Evolutionary conservation across 305 asterid species (phyloP).

Genomic region (Solanum hybrid): DNA sequence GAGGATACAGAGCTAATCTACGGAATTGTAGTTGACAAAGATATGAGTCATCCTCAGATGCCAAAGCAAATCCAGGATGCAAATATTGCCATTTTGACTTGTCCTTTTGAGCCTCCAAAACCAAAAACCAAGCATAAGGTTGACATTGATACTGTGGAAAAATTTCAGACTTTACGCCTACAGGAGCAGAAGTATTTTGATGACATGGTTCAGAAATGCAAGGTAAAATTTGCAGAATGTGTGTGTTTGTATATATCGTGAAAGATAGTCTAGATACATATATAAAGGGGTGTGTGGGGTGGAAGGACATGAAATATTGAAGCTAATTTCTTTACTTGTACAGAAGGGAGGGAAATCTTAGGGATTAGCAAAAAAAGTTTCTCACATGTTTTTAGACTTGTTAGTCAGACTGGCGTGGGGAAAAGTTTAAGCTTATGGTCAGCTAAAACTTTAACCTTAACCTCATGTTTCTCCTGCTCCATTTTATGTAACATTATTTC

Average conservation of each 20-base stretch:
- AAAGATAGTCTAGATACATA: neutral
- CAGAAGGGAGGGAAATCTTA: neutral
- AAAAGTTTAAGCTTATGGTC: neutral
- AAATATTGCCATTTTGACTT: constrained; percentile 68
- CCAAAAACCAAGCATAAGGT: constrained; percentile 75
- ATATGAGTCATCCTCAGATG: constrained; percentile 96
- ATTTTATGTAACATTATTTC: neutral
- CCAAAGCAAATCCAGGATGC: constrained; percentile 80
- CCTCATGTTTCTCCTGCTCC: neutral
- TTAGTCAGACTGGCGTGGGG: neutral
- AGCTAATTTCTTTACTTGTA: neutral
- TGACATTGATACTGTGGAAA: constrained; percentile 79
- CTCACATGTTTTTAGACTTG: neutral
- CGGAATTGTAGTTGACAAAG: constrained; percentile 80
- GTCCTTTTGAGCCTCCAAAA: constrained; percentile 93
- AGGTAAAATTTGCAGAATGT: constrained; percentile 31
- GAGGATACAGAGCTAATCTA: constrained; percentile 78
- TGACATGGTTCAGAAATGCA: constrained; percentile 83
- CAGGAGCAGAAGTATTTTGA: constrained; percentile 82
- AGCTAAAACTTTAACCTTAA: neutral
- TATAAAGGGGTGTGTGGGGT: neutral
- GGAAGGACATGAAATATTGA: neutral
- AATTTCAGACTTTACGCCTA: constrained; percentile 55
- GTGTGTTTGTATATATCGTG: neutral
- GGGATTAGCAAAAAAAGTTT: neutral